These are phyloP conservation scores for Rugonectria rugulosa DNA, from an alignment of 2,329 filamentous ascomycete genomes.

Conservation along the genomic window DNA sequence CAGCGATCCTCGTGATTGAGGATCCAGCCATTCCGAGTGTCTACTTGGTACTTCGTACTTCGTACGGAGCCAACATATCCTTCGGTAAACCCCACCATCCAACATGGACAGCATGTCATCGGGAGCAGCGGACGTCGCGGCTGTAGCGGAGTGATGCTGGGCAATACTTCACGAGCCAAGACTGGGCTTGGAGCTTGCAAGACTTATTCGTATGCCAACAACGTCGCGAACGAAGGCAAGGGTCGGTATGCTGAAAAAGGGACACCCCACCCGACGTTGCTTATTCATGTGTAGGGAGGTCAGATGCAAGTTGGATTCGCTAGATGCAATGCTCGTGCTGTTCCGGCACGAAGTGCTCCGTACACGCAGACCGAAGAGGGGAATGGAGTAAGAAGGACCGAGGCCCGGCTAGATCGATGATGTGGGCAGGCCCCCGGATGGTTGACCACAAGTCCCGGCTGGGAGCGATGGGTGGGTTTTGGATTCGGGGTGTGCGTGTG, in stretches of 20 bases:
- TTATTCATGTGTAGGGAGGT: slow-evolving; percentile 7
- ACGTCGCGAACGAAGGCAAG: no score
- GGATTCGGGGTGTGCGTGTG: slow-evolving; percentile 12
- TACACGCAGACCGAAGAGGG: slow-evolving; percentile 6
- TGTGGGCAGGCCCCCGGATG: neutral
- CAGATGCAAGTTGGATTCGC: neutral
- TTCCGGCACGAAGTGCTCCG: no score
- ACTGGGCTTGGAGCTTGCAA: slow-evolving; percentile 6
- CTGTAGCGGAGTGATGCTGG: slow-evolving; percentile 14
- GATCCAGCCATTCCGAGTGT: slow-evolving; percentile 17
- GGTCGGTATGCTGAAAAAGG: no score
- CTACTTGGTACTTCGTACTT: no score
- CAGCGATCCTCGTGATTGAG: slow-evolving; percentile 25
- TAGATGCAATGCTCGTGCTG: slow-evolving; percentile 3
- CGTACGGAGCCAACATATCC: slow-evolving; percentile 18
- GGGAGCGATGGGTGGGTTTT: slow-evolving; percentile 4
- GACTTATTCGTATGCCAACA: neutral
- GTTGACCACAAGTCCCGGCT: neutral
- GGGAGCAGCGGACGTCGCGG: slow-evolving; percentile 18
- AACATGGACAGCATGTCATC: slow-evolving; percentile 22
- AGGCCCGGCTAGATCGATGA: slow-evolving; percentile 4
- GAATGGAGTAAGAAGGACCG: slow-evolving; percentile 2
- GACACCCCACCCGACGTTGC: neutral
- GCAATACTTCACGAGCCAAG: slow-evolving; percentile 9
- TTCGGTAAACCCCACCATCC: slow-evolving; percentile 20